A percentile compares a stretch with the other conserved stretches of the same genome.
Evolutionary conservation across 2,329 filamentous ascomycete genomes (phyloP).

Genomic region (Microdochium paspali): DNA sequence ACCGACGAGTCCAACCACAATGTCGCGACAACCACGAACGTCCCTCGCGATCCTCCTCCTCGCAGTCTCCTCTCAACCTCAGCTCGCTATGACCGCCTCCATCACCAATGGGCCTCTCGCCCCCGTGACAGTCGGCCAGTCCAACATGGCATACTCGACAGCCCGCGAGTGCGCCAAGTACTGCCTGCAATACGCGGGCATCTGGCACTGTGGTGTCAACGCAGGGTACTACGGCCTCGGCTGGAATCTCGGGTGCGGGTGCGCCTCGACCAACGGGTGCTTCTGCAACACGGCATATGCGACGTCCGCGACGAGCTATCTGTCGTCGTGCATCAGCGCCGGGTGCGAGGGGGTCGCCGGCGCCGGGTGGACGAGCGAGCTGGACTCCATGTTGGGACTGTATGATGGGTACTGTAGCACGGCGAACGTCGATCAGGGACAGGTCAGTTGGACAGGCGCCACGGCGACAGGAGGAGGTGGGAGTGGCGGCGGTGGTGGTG

Average conservation of each 20-base stretch:
- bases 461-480: slow-evolving; percentile 1
- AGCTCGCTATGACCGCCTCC: background rate
- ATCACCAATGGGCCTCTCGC: slow-evolving; percentile 5
- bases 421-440: slow-evolving; percentile 8
- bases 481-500: slow-evolving; percentile 1
- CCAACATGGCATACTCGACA: slow-evolving; percentile 5
- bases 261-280: slow-evolving; percentile 13
- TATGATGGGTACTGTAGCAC: slow-evolving; percentile 14
- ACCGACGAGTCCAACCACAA: too few relatives aligned
- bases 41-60: too few relatives aligned
- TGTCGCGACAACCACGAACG: too few relatives aligned
- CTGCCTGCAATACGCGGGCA: slow-evolving; percentile 14
- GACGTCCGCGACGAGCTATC: slow-evolving; percentile 13
- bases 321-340: slow-evolving; percentile 12
- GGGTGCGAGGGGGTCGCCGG: slow-evolving; percentile 10
- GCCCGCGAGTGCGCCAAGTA: slow-evolving; percentile 12
- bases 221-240: slow-evolving; percentile 13
- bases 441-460: background rate
- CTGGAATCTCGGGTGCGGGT: slow-evolving; percentile 12
- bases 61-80: too few relatives aligned
- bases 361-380: slow-evolving; percentile 8
- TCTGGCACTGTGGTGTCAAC: slow-evolving; percentile 6
- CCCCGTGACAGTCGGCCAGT: slow-evolving; percentile 3
- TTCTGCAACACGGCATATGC: slow-evolving; percentile 12
- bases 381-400: slow-evolving; percentile 10